phyloP scores from a whole-genome alignment of 768 basidiomycete species.

The Dacryopinax primogenitus region DNA sequence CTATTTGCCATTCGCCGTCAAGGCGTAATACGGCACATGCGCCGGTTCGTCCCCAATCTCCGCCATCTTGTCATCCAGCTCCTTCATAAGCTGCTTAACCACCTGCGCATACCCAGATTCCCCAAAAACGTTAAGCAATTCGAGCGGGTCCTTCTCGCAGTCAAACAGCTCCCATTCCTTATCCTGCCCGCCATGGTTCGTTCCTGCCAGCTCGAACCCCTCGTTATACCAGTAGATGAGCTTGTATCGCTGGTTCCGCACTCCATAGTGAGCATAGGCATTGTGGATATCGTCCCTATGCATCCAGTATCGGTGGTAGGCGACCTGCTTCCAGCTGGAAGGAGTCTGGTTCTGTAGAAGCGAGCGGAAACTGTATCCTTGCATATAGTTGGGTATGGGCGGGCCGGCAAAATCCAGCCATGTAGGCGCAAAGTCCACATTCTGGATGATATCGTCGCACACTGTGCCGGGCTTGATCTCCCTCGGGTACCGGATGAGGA shows the following conservation, averaged over 20 bases:
- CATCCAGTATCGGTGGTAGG: conserved; percentile 16
- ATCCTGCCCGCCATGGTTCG: conserved; percentile 15
- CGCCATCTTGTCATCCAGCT: conserved; percentile 18
- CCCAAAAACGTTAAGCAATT: conserved; percentile 18
- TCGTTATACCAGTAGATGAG: conserved; percentile 20
- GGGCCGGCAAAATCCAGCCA: conserved; percentile 13
- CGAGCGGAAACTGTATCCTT: conserved; percentile 12
- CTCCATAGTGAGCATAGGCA: conserved; percentile 18
- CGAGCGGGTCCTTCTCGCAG: conserved; percentile 18
- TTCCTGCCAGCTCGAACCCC: conserved; percentile 16
- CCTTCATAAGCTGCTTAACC: conserved; percentile 15
- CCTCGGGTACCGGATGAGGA: conserved; percentile 11
- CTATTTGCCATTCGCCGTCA: not conserved
- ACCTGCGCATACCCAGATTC: conserved; percentile 10
- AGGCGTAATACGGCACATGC: conserved; percentile 10
- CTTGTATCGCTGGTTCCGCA: conserved; percentile 18
- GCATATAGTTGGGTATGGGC: conserved; percentile 13
- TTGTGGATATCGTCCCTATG: conserved; percentile 13
- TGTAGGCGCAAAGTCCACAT: conserved; percentile 16
- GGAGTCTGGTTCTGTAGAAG: conserved; percentile 5
- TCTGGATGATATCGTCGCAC: conserved; percentile 13
- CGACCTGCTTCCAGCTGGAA: conserved; percentile 5
- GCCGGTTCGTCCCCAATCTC: conserved; percentile 18
- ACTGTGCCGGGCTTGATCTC: conserved; percentile 13
- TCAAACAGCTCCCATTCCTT: conserved; percentile 21